Evolutionary conservation across 2,329 filamentous ascomycete genomes (phyloP).

Genomic region (Aspergillus novoparasiticus): DNA sequence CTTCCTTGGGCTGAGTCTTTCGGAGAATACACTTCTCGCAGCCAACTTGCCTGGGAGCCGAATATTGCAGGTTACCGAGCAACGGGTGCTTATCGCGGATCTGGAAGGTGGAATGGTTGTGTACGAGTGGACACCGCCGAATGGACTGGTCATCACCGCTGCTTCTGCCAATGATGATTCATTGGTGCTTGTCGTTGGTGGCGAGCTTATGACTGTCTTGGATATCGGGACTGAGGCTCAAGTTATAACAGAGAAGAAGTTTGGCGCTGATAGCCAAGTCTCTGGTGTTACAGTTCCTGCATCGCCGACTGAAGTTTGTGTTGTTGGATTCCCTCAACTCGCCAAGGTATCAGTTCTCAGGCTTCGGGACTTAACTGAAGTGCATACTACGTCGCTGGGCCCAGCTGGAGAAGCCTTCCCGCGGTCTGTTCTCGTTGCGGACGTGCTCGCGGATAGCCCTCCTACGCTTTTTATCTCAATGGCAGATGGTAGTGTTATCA

Average conservation of each 20-base stretch:
- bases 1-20: constrained; percentile 71
- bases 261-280: constrained; percentile 72
- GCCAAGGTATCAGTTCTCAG: constrained; percentile 75
- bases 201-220: constrained; percentile 71
- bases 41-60: constrained; percentile 64
- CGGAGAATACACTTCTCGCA: constrained; percentile 71
- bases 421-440: constrained; percentile 76
- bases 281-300: constrained; percentile 79
- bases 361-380: constrained; percentile 64
- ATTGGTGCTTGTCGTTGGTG: constrained; percentile 74
- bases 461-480: constrained; percentile 86
- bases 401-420: constrained; percentile 76
- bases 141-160: constrained; percentile 66
- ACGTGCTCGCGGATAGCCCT: constrained; percentile 67
- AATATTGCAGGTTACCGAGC: constrained; percentile 75
- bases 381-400: constrained; percentile 65
- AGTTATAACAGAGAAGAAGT: constrained; percentile 61
- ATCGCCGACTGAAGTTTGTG: constrained; percentile 65
- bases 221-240: constrained; percentile 62
- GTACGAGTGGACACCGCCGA: constrained; percentile 50
- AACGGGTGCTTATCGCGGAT: constrained; percentile 64
- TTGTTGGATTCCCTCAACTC: constrained; percentile 87
- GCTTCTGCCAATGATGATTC: constrained; percentile 73
- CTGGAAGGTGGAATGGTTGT: constrained; percentile 50
- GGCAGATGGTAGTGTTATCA: constrained; percentile 88